Conservation (phyloP, 257 asterid species). For the Anisodus acutangulus region DNA sequence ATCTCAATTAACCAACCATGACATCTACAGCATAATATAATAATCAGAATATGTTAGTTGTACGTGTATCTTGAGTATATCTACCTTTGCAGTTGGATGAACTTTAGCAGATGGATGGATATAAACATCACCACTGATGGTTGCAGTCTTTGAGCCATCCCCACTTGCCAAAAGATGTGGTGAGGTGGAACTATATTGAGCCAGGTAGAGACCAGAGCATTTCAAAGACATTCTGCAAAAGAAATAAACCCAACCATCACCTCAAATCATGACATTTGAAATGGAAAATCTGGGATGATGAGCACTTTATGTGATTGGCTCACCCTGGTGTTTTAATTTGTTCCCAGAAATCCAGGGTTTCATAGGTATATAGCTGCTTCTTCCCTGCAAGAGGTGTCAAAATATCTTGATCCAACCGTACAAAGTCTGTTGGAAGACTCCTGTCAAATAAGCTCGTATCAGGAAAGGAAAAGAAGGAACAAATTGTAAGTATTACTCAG, state of each 20-base stretch:
- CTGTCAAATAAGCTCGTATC: conserved; percentile 49
- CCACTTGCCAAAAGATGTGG: conserved; percentile 82
- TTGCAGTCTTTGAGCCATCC: conserved; percentile 67
- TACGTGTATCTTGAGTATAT: conserved; percentile 4
- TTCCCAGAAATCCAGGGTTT: conserved; percentile 89
- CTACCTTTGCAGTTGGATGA: conserved; percentile 87
- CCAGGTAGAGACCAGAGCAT: conserved; percentile 77
- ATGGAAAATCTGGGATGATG: conserved; percentile 20
- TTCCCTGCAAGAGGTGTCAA: conserved; percentile 92
- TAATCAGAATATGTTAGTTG: not conserved
- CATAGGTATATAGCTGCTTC: conserved; percentile 77
- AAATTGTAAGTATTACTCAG: not conserved
- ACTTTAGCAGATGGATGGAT: conserved; percentile 86
- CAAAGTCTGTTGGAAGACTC: conserved; percentile 85
- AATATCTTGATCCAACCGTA: conserved; percentile 92
- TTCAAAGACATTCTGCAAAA: conserved; percentile 74
- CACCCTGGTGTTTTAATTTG: conserved; percentile 95
- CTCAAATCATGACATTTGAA: conserved; percentile 14
- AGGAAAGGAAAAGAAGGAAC: conserved; percentile 28
- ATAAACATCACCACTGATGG: conserved; percentile 65
- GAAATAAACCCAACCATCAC: conserved; percentile 10
- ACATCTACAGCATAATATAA: not conserved
- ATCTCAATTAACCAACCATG: conserved; percentile 16
- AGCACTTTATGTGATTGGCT: conserved; percentile 31
- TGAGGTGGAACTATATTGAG: conserved; percentile 68